Evolutionary conservation across 2,329 filamentous ascomycete genomes (phyloP).

Genomic region (Nigrospora osmanthi): DNA sequence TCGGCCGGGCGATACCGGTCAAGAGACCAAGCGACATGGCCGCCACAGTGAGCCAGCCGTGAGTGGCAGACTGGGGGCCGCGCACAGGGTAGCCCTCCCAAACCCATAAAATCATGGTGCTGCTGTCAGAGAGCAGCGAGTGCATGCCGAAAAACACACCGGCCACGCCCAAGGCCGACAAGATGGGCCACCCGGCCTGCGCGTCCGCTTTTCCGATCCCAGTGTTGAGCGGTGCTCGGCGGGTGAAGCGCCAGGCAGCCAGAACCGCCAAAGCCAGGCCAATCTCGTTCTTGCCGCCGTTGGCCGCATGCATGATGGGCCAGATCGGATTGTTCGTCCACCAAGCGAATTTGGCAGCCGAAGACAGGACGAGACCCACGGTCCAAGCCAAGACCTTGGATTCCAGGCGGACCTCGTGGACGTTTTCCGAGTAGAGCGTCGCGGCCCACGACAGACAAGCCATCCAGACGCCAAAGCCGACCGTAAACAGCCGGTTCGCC

Average conservation of each 20-base stretch:
- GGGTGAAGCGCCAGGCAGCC: slow-evolving; percentile 68
- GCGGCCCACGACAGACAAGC: slow-evolving; percentile 79
- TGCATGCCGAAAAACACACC: slow-evolving; percentile 86
- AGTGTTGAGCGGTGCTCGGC: slow-evolving; percentile 46
- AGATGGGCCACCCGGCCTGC: slow-evolving; percentile 56
- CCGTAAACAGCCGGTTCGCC: slow-evolving; percentile 67
- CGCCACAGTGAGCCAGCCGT: slow-evolving; percentile 78
- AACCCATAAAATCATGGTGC: slow-evolving; percentile 97
- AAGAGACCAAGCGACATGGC: slow-evolving; percentile 80
- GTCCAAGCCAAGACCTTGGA: slow-evolving; percentile 73
- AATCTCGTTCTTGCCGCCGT: slow-evolving; percentile 86
- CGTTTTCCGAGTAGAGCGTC: slow-evolving; percentile 70
- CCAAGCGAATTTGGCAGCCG: slow-evolving; percentile 85
- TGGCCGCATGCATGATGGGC: slow-evolving; percentile 84
- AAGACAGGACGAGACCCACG: slow-evolving; percentile 77
- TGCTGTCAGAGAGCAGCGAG: slow-evolving; percentile 89
- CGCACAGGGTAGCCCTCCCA: slow-evolving; percentile 94
- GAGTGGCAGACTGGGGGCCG: slow-evolving; percentile 81
- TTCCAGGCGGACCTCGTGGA: slow-evolving; percentile 69
- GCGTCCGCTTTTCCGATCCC: slow-evolving; percentile 22
- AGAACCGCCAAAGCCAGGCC: slow-evolving; percentile 70
- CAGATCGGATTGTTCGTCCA: slow-evolving; percentile 94
- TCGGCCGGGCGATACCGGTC: slow-evolving; percentile 66
- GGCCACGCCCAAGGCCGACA: slow-evolving; percentile 71
- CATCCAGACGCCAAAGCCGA: slow-evolving; percentile 74